A percentile compares a stretch with the other conserved stretches of the same genome.
phyloP scores from a whole-genome alignment of 345 rosid species.

The Mercurialis annua region DNA sequence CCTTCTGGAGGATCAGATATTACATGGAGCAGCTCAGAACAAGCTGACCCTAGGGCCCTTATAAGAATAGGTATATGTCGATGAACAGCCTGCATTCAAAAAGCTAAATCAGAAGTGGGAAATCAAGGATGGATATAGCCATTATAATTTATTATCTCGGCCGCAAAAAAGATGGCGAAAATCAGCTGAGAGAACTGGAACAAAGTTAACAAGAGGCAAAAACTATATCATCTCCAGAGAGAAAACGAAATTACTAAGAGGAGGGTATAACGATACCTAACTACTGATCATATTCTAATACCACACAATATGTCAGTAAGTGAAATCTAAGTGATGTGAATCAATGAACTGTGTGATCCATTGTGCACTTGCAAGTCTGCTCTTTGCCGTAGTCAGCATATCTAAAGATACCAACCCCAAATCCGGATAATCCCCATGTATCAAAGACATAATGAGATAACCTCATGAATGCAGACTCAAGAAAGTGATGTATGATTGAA shows the following conservation, averaged over 20 bases:
- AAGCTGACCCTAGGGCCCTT: slow-evolving; percentile 83
- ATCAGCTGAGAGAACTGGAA: background rate
- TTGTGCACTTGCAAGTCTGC: background rate
- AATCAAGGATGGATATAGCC: background rate
- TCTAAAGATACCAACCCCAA: background rate
- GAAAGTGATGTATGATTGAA: background rate
- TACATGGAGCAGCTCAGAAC: slow-evolving; percentile 63
- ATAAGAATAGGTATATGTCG: slow-evolving; percentile 83
- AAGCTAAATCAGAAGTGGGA: slow-evolving; percentile 4
- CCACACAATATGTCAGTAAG: background rate
- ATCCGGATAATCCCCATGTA: background rate
- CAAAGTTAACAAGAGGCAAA: background rate
- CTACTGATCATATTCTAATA: background rate
- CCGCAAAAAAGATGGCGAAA: background rate
- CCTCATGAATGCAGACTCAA: background rate
- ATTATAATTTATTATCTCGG: background rate
- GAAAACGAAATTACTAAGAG: background rate
- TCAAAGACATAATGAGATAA: background rate
- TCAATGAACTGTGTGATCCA: too few relatives aligned
- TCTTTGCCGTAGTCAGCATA: background rate
- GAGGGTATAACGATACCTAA: background rate
- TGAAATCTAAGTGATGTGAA: background rate
- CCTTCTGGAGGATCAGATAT: slow-evolving; percentile 96
- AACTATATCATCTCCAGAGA: background rate
- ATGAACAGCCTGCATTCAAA: slow-evolving; percentile 68